Evolutionary conservation across 257 asterid species (phyloP), one percentile per base, ranked within the genome.

Genomic region (Plantago ovata): DNA sequence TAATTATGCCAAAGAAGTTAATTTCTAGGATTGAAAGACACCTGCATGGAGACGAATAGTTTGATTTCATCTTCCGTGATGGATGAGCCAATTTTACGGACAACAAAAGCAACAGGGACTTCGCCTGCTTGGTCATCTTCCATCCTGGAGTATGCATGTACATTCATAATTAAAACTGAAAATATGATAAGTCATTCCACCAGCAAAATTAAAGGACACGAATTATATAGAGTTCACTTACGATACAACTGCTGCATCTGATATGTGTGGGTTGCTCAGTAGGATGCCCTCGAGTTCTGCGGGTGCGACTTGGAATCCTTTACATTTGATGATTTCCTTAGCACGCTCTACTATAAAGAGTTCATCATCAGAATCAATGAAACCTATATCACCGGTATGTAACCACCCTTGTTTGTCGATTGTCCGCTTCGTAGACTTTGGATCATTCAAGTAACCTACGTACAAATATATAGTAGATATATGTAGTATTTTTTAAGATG

Each of bases 41-140:
- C 93, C 84, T 84, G 93, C 45, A 83, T 85, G 2, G 96, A 81
- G 16, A 91, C 38, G 38, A 76, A 91, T 51, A 84, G 83, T 79
- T 87, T 90, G 67, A 90, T 75, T 57, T 84, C 95, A 65, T 87
- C 91, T 73, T 84, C 96, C 3, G 81, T 72, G 13, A 86, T 64
- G 18, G 23, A 38, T 22, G 81, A 72, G 3, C 84, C 95, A 19
- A 59, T 90, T 32, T 87, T 75, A 61, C 57, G 77, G 21, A 81
- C 98, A 6, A 84, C 89, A 73, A 84, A 90, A 24, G 96, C 98
- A 71, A 90, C 94, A n/a, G 98, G 98, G 32, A 90, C 82, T 79
- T 90, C 98, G 36, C 98, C 98, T 0, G 96, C 95, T 53, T 68
- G 68, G 68, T 90, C 94, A 62, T 90, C 95, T 62, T 65, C 72